Conservation (phyloP, 129 eudicot species). For the Logfia minima region DNA sequence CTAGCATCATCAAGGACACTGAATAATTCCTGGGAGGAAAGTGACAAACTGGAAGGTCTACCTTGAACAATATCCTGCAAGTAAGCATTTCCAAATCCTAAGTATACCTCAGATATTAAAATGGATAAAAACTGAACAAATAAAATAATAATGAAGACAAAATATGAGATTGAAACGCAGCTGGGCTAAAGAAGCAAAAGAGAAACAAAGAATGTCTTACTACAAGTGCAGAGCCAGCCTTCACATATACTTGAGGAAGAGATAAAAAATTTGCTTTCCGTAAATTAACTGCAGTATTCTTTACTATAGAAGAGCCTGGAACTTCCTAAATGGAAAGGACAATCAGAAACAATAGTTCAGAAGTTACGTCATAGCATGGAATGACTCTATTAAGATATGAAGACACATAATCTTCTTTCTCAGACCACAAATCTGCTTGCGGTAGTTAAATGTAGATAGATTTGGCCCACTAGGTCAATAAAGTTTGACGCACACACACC, state of each 20-base stretch:
- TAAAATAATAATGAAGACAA: background rate
- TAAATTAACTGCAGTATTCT: conserved; percentile 51
- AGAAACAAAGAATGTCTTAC: conserved; percentile 37
- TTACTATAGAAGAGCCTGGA: conserved; percentile 64
- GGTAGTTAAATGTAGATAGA: conserved; percentile 4
- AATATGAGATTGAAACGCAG: background rate
- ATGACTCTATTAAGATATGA: too few species aligned
- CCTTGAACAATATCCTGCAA: conserved; percentile 78
- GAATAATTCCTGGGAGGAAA: conserved; percentile 70
- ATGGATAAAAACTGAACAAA: conserved; percentile 5
- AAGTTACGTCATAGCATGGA: background rate
- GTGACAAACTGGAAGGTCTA: conserved; percentile 57
- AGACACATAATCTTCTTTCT: background rate
- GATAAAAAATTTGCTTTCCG: conserved; percentile 52
- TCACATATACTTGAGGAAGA: conserved; percentile 66
- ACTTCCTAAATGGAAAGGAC: conserved; percentile 51
- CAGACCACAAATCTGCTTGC: conserved; percentile 9
- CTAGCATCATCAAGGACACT: conserved; percentile 75
- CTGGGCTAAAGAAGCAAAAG: background rate
- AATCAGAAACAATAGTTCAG: conserved; percentile 15
- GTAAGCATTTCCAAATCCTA: background rate
- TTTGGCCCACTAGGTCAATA: conserved; percentile 1
- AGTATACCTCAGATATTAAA: conserved; percentile 3
- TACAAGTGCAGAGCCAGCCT: conserved; percentile 71
- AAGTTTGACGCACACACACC: background rate